Evolutionary conservation across 202 grass and related monocot genomes (phyloP), one percentile per base, ranked within the genome.

Genomic region (Cymbopogon flexuosus): DNA sequence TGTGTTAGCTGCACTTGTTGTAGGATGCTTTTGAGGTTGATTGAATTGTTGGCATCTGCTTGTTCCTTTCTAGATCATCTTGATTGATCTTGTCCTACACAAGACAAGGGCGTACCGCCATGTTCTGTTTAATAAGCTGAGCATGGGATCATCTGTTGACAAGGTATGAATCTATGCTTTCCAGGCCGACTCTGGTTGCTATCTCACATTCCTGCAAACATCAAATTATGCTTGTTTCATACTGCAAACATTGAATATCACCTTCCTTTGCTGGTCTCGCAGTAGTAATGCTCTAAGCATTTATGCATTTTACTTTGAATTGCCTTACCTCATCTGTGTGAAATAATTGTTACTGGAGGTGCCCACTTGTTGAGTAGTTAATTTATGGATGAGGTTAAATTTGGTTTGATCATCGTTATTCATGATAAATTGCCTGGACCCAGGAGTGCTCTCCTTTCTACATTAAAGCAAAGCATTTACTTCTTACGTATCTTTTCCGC

Each of bases 31-130:
- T 10, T 68, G 9, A 30, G 41, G 58, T 10, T 68, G 6, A 22
- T 8, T 41, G 33, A 73, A 69, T 19, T 8, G 34, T 71, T 71
- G 46, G 22, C 29, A 66, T 23, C n/a, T 77, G 79, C 4, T 40
- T 73, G 14, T 60, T 46, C 6, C n/a, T 29, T 31, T 83, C 14
- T 68, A 98, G 95, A 94, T 98, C 87, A 91, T 98, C 79, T 85
- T 98, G 90, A 94, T 98, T 15, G 95, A 98, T 89, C 82, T 98
- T 47, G 87, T 93, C 78, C 84, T 95, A 27, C 95, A 98, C 84
- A 98, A 98, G 82, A 87, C 87, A 59, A 92, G 84, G 77, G 95
- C 92, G 0, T 95, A 98, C 76, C 90, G 90, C 1, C 92, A 98
- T 86, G 67, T 98, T 58, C 70, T 93, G 40, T 93, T 93, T 75